These are phyloP conservation scores for Neopestalotiopsis clavispora DNA, from an alignment of 2,329 filamentous ascomycete genomes.

Conservation along the genomic window DNA sequence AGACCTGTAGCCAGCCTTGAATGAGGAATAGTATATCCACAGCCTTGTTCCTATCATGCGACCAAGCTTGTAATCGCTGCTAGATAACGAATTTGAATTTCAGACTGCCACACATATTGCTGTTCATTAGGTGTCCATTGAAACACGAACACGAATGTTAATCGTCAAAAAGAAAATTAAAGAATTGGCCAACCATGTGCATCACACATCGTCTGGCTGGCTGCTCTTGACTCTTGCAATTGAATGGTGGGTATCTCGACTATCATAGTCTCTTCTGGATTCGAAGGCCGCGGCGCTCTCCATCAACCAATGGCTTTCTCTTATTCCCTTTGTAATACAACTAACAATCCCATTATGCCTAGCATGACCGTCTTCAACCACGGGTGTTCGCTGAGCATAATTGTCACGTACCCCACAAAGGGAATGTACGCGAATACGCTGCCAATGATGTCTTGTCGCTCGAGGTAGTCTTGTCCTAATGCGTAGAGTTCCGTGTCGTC, in stretches of 20 bases:
- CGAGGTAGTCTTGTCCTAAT: constrained; percentile 82
- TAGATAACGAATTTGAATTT: too few species aligned
- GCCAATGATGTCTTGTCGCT: constrained; percentile 88
- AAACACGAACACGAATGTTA: too few species aligned
- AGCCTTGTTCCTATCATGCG: too few species aligned
- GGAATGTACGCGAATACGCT: constrained; percentile 92
- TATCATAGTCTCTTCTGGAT: neutral
- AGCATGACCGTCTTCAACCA: constrained; percentile 97
- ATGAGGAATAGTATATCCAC: too few species aligned
- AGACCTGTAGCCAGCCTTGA: too few species aligned
- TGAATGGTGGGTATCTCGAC: neutral
- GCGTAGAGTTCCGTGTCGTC: constrained; percentile 94
- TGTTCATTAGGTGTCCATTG: too few species aligned
- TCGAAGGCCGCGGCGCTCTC: neutral
- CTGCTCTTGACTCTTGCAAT: neutral
- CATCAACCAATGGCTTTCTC: neutral
- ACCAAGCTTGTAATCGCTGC: too few species aligned
- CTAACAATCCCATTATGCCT: constrained; percentile 92
- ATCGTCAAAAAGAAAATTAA: neutral
- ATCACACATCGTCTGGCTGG: neutral
- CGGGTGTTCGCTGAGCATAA: constrained; percentile 91
- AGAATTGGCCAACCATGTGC: neutral
- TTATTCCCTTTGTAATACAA: constrained; percentile 89
- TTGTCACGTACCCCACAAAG: constrained; percentile 96
- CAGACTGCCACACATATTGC: too few species aligned